These are phyloP conservation scores for Blastobotrys ciferrii DNA, from an alignment of 1,139 yeast genomes.

Conservation along the genomic window DNA sequence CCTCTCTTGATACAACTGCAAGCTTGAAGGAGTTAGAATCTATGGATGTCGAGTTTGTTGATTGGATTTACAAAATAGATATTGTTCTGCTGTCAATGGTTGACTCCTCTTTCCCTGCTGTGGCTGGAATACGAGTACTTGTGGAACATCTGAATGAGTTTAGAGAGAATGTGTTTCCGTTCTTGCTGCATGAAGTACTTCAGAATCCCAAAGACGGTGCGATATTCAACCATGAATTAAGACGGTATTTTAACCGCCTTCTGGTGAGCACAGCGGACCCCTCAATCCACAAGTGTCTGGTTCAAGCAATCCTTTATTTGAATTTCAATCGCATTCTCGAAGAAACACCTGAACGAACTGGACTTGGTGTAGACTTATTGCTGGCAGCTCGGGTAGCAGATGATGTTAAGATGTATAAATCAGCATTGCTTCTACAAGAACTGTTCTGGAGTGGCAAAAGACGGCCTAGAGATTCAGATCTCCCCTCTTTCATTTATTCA, in stretches of 20 bases:
- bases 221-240: not conserved
- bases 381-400: slow-evolving; percentile 16
- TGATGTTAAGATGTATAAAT: slow-evolving; percentile 15
- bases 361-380: slow-evolving; percentile 10
- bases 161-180: slow-evolving; percentile 37
- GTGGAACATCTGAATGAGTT: slow-evolving; percentile 15
- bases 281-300: slow-evolving; percentile 6
- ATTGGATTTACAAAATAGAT: slow-evolving; percentile 1
- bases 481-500: slow-evolving; percentile 42
- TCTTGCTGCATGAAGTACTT: slow-evolving; percentile 35
- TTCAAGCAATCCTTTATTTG: slow-evolving; percentile 16
- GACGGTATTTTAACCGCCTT: not conserved
- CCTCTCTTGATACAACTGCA: not conserved
- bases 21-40: not conserved
- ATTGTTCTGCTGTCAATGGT: not conserved
- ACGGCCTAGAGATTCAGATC: not conserved
- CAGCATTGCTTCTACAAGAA: slow-evolving; percentile 26
- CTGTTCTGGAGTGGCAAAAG: slow-evolving; percentile 15
- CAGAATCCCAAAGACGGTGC: slow-evolving; percentile 1
- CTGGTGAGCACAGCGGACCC: not conserved
- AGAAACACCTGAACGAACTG: slow-evolving; percentile 1
- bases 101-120: not conserved
- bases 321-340: slow-evolving; percentile 9
- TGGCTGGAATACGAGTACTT: not conserved
- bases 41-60: not conserved